phyloP scores from a whole-genome alignment of 129 eudicot species.

The Daucus carota region DNA sequence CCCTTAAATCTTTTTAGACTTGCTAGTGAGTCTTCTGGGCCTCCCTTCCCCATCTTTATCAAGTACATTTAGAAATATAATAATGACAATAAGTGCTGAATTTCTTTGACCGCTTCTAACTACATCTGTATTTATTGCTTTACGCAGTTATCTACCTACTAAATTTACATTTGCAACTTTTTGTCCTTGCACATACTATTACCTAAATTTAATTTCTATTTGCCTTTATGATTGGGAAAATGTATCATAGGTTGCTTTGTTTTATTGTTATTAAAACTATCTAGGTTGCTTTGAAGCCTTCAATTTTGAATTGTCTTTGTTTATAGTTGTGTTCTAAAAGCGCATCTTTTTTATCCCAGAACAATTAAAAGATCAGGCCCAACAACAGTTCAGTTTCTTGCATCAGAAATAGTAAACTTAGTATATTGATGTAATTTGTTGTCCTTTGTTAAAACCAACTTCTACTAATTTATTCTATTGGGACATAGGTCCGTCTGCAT shows the following conservation, averaged over 20 bases:
- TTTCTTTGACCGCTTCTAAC: neutral
- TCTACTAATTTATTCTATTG: slow-evolving; percentile 5
- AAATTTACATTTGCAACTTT: neutral
- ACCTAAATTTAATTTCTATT: neutral
- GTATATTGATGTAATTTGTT: neutral
- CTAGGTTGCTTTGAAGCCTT: neutral
- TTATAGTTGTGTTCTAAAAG: neutral
- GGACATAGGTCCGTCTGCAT: slow-evolving; percentile 8
- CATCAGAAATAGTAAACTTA: neutral
- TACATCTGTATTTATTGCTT: neutral
- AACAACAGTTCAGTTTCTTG: neutral
- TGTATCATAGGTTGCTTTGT: neutral
- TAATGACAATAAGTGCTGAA: neutral
- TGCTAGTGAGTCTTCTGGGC: neutral
- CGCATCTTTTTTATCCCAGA: neutral
- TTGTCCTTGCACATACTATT: neutral
- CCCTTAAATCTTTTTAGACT: neutral
- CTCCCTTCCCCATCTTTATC: neutral
- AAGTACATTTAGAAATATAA: neutral
- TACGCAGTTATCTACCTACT: neutral
- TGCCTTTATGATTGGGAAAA: neutral
- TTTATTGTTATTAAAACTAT: neutral
- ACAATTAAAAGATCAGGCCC: neutral
- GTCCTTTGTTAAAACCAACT: neutral
- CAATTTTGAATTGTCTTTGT: neutral